Percentiles rank a stretch among this genome's conserved stretches.
phyloP scores from a whole-genome alignment of 1,284 basidiomycete genomes.

The Porogramme epimiltina region DNA sequence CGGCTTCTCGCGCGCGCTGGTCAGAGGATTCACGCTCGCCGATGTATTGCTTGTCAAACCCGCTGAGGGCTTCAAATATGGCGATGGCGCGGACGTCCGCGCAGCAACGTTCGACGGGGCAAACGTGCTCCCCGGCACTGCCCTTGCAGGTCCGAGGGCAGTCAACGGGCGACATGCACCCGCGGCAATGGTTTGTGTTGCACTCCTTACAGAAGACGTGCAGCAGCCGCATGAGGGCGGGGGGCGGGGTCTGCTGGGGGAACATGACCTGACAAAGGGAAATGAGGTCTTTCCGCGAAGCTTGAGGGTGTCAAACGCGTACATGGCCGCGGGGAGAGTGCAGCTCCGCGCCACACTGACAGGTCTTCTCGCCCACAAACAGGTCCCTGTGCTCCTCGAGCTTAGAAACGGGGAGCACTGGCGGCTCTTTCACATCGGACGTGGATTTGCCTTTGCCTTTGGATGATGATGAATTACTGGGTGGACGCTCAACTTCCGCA shows the following conservation, averaged over 20 bases:
- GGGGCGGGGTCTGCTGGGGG: conserved; percentile 30
- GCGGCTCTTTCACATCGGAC: neutral
- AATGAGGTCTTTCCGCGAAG: neutral
- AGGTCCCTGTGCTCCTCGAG: conserved; percentile 15
- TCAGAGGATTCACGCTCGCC: conserved; percentile 41
- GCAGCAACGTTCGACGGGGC: conserved; percentile 44
- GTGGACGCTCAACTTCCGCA: neutral
- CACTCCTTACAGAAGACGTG: conserved; percentile 46
- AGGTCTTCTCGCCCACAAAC: conserved; percentile 17
- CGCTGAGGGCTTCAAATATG: conserved; percentile 49
- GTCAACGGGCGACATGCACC: conserved; percentile 42
- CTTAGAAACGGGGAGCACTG: conserved; percentile 2
- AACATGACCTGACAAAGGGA: conserved; percentile 40
- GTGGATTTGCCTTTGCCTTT: conserved; percentile 10
- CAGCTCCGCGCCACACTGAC: conserved; percentile 15
- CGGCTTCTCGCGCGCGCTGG: conserved; percentile 37
- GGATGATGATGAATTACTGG: neutral
- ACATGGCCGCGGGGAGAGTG: conserved; percentile 23
- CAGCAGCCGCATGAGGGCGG: conserved; percentile 40
- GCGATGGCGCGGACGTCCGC: conserved; percentile 49
- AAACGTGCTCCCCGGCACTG: conserved; percentile 27
- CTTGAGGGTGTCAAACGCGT: neutral
- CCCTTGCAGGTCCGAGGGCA: conserved; percentile 48
- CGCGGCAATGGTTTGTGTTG: conserved; percentile 47
- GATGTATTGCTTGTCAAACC: conserved; percentile 47